Percentiles rank a stretch among this genome's conserved stretches.
These are phyloP conservation scores for Stemphylium vesicarium DNA, from an alignment of 2,329 filamentous ascomycete genomes.

Conservation along the genomic window DNA sequence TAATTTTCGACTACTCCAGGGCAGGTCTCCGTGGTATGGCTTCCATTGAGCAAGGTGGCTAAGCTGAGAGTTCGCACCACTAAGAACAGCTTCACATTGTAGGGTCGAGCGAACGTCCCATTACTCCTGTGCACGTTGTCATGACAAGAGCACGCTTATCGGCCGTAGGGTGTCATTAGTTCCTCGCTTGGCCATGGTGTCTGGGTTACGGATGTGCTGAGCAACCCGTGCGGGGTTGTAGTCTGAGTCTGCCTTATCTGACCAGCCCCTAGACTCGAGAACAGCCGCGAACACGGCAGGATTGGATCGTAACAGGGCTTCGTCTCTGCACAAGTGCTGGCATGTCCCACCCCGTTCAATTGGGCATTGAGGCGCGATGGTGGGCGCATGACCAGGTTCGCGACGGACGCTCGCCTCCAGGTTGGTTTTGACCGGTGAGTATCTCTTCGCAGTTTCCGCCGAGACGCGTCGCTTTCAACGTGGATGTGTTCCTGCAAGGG, in stretches of 20 bases:
- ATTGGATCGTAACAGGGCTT: neutral
- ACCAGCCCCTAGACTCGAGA: neutral
- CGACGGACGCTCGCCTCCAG: neutral
- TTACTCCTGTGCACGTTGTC: neutral
- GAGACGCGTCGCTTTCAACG: conserved; percentile 1
- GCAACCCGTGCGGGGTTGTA: conserved; percentile 9
- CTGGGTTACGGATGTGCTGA: neutral
- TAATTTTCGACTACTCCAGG: neutral
- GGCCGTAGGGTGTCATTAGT: neutral
- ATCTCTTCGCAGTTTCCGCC: neutral
- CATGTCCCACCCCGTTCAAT: conserved; percentile 3
- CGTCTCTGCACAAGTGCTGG: conserved; percentile 2
- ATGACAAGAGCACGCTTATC: neutral
- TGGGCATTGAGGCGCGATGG: conserved; percentile 7
- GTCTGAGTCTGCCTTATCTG: conserved; percentile 13
- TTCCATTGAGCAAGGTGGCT: neutral
- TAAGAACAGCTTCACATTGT: neutral
- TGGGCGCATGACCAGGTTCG: conserved; percentile 13
- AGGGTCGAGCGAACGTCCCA: neutral
- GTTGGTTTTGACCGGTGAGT: conserved; percentile 14
- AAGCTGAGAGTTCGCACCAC: neutral
- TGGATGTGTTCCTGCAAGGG: conserved; percentile 6
- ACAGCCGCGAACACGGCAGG: neutral
- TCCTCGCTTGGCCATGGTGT: neutral
- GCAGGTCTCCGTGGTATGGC: neutral